Evolutionary conservation across 2,329 filamentous ascomycete species (phyloP).

Genomic region (Cucurbitaria berberidis): DNA sequence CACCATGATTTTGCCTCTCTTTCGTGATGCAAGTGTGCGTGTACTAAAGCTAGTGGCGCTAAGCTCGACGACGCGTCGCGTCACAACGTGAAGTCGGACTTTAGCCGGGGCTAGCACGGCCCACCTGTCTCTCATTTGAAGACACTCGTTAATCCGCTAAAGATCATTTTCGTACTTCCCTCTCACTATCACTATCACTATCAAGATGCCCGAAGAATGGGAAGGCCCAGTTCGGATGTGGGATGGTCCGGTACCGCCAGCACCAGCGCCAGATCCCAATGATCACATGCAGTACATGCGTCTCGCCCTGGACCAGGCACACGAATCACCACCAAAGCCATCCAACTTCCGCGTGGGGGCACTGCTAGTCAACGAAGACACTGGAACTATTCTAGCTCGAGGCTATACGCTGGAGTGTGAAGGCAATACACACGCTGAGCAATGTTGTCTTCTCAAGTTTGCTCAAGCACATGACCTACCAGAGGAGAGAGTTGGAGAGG

Average conservation of each 20-base stretch:
- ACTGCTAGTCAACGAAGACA: conserved; percentile 70
- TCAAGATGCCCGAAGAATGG: conserved; percentile 29
- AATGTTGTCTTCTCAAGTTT: conserved; percentile 85
- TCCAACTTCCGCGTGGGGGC: conserved; percentile 95
- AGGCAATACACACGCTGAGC: conserved; percentile 96
- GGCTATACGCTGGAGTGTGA: conserved; percentile 90
- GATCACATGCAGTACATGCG: conserved; percentile 63
- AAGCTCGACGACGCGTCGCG: conserved; percentile 33
- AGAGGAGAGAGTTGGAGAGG: conserved; percentile 62
- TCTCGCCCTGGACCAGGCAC: conserved; percentile 76
- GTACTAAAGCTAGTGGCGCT: conserved; percentile 8
- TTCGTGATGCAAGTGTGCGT: conserved; percentile 7
- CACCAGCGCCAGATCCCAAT: conserved; percentile 27
- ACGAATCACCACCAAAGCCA: conserved; percentile 80
- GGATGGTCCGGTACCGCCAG: conserved; percentile 26
- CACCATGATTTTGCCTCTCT: conserved; percentile 9
- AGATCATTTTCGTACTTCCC: conserved; percentile 7
- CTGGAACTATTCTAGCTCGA: conserved; percentile 70
- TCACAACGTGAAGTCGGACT: conserved; percentile 26
- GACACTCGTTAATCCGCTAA: neutral
- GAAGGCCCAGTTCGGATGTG: conserved; percentile 27
- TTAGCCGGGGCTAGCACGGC: conserved; percentile 26
- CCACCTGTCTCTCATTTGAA: conserved; percentile 9
- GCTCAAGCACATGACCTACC: conserved; percentile 45
- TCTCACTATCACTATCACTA: conserved; percentile 2